Evolutionary conservation across 2,329 filamentous ascomycete species (phyloP).

Genomic region (Fusarium marasasianum): DNA sequence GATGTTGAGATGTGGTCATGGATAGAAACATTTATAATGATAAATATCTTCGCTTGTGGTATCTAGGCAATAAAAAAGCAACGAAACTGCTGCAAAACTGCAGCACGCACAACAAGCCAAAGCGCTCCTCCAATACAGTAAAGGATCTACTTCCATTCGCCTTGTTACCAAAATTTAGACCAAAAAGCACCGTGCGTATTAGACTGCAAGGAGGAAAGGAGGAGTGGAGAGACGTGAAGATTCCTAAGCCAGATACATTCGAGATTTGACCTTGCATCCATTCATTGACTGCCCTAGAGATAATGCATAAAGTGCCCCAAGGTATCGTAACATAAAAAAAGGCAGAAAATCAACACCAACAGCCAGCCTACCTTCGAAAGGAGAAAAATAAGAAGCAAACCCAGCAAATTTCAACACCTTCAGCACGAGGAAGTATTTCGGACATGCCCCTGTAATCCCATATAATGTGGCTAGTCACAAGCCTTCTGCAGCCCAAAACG

Average conservation of each 20-base stretch:
- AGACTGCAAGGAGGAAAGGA: constrained; percentile 20
- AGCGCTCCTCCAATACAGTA: constrained; percentile 24
- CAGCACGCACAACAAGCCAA: constrained; percentile 41
- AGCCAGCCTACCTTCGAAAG: constrained; percentile 21
- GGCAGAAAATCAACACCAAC: neutral
- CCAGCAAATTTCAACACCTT: constrained; percentile 11
- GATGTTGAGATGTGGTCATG: neutral
- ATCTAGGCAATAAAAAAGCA: constrained; percentile 39
- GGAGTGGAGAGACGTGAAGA: constrained; percentile 29
- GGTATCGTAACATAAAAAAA: constrained; percentile 38
- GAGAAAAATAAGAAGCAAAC: constrained; percentile 16
- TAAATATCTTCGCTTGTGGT: constrained; percentile 40
- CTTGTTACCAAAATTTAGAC: neutral
- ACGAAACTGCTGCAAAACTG: constrained; percentile 43
- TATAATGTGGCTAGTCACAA: constrained; percentile 37
- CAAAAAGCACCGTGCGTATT: constrained; percentile 9
- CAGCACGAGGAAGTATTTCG: constrained; percentile 18
- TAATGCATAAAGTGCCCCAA: constrained; percentile 23
- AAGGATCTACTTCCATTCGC: constrained; percentile 18
- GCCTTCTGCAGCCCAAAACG: constrained; percentile 24
- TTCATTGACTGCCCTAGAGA: constrained; percentile 16
- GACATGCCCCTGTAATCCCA: constrained; percentile 38
- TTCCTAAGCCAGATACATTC: constrained; percentile 24
- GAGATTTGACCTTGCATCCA: constrained; percentile 26
- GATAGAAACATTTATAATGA: constrained; percentile 29